Conservation (phyloP, 495 filamentous ascomycete species). For the Lasiosphaeria ovina region DNA sequence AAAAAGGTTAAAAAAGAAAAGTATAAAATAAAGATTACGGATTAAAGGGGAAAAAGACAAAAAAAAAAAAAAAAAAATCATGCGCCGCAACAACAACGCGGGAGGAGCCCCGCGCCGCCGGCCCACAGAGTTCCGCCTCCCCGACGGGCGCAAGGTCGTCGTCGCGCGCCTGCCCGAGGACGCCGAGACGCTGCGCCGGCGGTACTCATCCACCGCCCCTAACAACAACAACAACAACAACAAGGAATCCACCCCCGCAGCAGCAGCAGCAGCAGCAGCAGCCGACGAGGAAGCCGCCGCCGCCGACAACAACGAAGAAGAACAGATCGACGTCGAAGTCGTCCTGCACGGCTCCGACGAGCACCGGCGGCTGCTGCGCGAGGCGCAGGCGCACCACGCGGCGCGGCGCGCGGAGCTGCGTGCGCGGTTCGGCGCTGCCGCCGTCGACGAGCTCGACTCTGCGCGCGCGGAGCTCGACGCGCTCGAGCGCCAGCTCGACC, state of each 20-base stretch:
- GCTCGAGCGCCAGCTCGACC: slow-evolving; percentile 50
- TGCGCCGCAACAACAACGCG: neutral
- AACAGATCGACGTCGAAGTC: slow-evolving; percentile 45
- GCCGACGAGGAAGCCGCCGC: slow-evolving; percentile 6
- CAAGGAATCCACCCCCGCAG: too few species aligned
- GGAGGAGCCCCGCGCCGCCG: slow-evolving; percentile 21
- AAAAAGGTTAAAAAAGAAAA: too few species aligned
- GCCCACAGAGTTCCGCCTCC: slow-evolving; percentile 49
- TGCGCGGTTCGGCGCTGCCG: slow-evolving; percentile 41
- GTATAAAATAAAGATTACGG: neutral
- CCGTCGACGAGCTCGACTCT: slow-evolving; percentile 49
- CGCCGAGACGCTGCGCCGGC: slow-evolving; percentile 38
- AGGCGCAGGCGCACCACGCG: slow-evolving; percentile 50
- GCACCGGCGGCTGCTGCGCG: slow-evolving; percentile 50
- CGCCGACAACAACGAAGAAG: slow-evolving; percentile 28
- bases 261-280: too few species aligned
- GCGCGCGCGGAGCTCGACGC: slow-evolving; percentile 48
- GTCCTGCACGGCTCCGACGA: slow-evolving; percentile 54
- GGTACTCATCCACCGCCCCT: slow-evolving; percentile 33
- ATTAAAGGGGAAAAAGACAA: neutral
- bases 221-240: too few species aligned
- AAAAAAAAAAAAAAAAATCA: neutral
- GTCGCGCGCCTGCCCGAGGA: slow-evolving; percentile 53
- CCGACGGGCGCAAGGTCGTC: slow-evolving; percentile 53
- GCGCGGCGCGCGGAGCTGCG: slow-evolving; percentile 41